Conservation (phyloP, 116 monocot genomes). For the Phalaenopsis hybrid region DNA sequence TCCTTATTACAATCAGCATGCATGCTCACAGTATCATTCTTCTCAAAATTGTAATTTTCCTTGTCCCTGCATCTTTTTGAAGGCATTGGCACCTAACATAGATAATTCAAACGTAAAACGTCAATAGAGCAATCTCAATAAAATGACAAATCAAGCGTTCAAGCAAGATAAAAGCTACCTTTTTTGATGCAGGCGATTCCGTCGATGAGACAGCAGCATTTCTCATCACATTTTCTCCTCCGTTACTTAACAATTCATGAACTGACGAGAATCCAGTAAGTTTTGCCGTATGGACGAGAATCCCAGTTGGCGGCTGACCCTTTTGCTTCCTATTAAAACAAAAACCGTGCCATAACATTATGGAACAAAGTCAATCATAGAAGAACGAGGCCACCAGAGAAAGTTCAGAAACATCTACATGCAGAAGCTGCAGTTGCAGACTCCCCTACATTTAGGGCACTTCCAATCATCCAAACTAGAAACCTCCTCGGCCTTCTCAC, state of each 20-base stretch:
- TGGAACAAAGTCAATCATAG: background rate
- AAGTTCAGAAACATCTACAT: conserved; percentile 31
- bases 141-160: background rate
- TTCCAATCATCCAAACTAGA: conserved; percentile 39
- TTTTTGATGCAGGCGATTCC: background rate
- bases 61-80: conserved; percentile 13
- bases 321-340: conserved; percentile 50
- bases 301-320: conserved; percentile 68
- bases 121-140: background rate
- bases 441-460: conserved; percentile 76
- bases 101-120: background rate
- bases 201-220: conserved; percentile 8
- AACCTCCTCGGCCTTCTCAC: conserved; percentile 63
- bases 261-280: conserved; percentile 68
- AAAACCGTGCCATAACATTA: background rate
- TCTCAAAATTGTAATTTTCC: conserved; percentile 8
- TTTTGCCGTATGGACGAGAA: conserved; percentile 59
- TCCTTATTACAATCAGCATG: background rate
- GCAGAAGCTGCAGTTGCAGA: conserved; percentile 91
- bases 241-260: conserved; percentile 42
- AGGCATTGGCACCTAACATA: background rate
- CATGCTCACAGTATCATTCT: background rate
- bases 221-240: conserved; percentile 4
- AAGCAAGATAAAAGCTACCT: conserved; percentile 7
- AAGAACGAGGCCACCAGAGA: background rate